Evolutionary conservation across 2,329 filamentous ascomycete species (phyloP).

Genomic region (Setomelanomma holmii): DNA sequence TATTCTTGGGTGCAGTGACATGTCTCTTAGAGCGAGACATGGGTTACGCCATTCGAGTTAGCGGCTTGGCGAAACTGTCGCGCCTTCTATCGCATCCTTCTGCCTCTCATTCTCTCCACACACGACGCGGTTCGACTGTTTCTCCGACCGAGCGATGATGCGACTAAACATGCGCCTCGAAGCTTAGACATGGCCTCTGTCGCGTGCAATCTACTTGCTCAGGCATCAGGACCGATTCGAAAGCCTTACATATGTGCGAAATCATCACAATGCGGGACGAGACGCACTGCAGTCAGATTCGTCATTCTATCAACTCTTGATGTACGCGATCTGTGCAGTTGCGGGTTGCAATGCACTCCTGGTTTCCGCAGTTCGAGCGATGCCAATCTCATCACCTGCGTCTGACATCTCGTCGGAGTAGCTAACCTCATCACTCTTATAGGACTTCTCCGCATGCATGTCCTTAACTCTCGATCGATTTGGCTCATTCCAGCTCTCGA

Average conservation of each 20-base stretch:
- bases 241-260: too few relatives aligned
- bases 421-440: background rate
- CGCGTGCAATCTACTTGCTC: background rate
- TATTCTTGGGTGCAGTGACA: background rate
- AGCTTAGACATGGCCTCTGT: too few relatives aligned
- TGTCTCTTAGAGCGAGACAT: too few relatives aligned
- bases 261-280: background rate
- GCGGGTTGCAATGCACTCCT: background rate
- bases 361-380: slow-evolving; percentile 7
- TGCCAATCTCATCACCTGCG: slow-evolving; percentile 9
- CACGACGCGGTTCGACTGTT: too few relatives aligned
- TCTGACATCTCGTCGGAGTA: slow-evolving; percentile 24
- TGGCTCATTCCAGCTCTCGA: slow-evolving; percentile 12
- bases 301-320: background rate
- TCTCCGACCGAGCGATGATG: too few relatives aligned
- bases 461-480: background rate
- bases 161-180: too few relatives aligned
- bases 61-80: background rate
- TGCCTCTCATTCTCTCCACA: too few relatives aligned
- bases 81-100: background rate
- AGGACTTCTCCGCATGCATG: slow-evolving; percentile 9
- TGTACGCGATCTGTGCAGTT: background rate
- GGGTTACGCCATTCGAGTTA: background rate
- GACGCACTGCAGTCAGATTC: background rate
- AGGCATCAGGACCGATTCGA: background rate